These are phyloP conservation scores for Xylariaceae sp. DNA, from an alignment of 2,329 filamentous ascomycete genomes.

Conservation along the genomic window DNA sequence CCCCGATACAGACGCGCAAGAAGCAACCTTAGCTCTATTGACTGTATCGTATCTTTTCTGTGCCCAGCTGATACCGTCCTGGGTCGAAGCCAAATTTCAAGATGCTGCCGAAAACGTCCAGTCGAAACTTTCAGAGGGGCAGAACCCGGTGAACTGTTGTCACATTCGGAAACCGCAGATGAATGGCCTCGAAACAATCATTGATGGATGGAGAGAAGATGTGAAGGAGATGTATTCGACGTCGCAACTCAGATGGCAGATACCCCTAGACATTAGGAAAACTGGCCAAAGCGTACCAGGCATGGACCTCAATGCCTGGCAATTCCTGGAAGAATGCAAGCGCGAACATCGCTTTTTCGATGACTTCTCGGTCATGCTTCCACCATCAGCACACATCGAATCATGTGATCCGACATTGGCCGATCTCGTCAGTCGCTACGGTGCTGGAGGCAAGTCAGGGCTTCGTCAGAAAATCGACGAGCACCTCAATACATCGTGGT, in stretches of 20 bases:
- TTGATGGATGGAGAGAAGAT: neutral
- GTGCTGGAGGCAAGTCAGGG: neutral
- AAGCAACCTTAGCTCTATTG: neutral
- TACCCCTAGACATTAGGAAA: neutral
- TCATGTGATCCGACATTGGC: conserved; percentile 10
- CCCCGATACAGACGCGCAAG: neutral
- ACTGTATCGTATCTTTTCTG: conserved; percentile 14
- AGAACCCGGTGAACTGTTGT: conserved; percentile 10
- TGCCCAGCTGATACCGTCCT: conserved; percentile 16
- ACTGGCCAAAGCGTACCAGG: neutral
- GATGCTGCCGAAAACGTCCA: conserved; percentile 8
- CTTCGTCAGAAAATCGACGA: neutral
- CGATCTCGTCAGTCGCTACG: conserved; percentile 1
- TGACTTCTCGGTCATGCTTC: conserved; percentile 15
- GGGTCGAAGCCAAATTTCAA: conserved; percentile 13
- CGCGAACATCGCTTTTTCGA: conserved; percentile 13
- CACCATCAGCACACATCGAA: conserved; percentile 5
- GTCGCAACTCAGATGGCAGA: neutral
- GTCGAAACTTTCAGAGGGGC: conserved; percentile 6
- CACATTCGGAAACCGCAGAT: conserved; percentile 12
- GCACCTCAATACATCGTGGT: conserved; percentile 17
- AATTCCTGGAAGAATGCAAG: neutral
- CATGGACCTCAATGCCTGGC: neutral
- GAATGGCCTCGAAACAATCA: neutral
- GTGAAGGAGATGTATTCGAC: conserved; percentile 1